phyloP scores from a whole-genome alignment of 441 rosid species.

The Eutrema salsugineum region DNA sequence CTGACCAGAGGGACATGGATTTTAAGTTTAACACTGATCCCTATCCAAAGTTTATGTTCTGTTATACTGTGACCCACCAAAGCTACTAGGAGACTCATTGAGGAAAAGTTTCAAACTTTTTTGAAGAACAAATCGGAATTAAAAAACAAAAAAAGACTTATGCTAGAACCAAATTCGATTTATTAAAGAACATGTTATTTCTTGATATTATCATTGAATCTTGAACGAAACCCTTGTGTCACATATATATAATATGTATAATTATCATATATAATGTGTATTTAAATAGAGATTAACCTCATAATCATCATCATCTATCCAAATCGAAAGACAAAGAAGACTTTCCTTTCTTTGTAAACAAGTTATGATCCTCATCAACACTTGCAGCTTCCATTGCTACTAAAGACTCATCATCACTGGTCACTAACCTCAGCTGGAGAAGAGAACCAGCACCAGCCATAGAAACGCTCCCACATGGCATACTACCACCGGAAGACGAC shows the following conservation, averaged over 20 bases:
- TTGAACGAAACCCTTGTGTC: slow-evolving; percentile 20
- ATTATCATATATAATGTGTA: slow-evolving; percentile 18
- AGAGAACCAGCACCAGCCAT: slow-evolving; percentile 17
- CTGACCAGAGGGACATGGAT: slow-evolving; percentile 12
- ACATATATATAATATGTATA: slow-evolving; percentile 24
- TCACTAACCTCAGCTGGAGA: slow-evolving; percentile 19
- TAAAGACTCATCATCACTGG: slow-evolving; percentile 30
- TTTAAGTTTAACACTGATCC: slow-evolving; percentile 22
- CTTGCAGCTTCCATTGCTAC: slow-evolving; percentile 15
- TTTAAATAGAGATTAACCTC: not conserved
- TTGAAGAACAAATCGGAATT: not conserved
- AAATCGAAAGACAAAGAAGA: slow-evolving; percentile 49
- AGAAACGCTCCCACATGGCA: slow-evolving; percentile 16
- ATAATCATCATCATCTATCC: slow-evolving; percentile 30
- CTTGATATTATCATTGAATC: slow-evolving; percentile 6
- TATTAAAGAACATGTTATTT: not conserved
- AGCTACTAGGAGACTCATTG: not conserved
- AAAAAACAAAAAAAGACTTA: not conserved
- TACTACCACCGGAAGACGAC: slow-evolving; percentile 26
- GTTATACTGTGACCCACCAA: slow-evolving; percentile 4
- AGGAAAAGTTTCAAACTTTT: not conserved
- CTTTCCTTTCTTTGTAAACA: slow-evolving; percentile 63
- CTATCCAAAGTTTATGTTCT: slow-evolving; percentile 20
- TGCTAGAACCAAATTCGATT: not conserved
- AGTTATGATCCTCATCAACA: slow-evolving; percentile 28